Evolutionary conservation across 2,329 filamentous ascomycete species (phyloP), one percentile per base, ranked within the genome.

Genomic region (Pseudogymnoascus sp.): DNA sequence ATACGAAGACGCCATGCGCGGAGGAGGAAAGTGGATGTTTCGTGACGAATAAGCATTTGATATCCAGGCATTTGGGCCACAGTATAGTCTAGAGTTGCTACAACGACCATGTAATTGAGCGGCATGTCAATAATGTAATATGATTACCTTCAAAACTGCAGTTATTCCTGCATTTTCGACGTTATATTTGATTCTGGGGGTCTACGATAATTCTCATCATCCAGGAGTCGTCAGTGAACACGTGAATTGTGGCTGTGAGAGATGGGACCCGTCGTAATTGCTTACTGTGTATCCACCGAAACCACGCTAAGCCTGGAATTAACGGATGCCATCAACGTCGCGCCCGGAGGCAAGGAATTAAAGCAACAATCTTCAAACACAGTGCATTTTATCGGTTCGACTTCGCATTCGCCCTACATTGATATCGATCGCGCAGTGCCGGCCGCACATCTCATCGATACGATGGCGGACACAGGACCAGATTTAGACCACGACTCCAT

Each of bases 1-100:
- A 68, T 88, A 90, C 73, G 79, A 85, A 57, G 91, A 97, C 70
- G 92, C 94, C 1, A 88, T 90, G 82, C 82, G 85, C 30, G 81
- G 82, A 2, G 84, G 82, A 4, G 92, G 92, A 0, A 78, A 81
- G 63, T 97, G 89, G 86, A 71, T 88, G 5, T 96, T 95, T 69
- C 81, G 82, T 64, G 92, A 96, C 71, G 92, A 96, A 71, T 67
- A 52, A 66, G 45, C 13, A n/a, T 52, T 30, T 52, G 26, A 52
- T 52, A 52, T 30, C 45, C 45, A 30, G 45, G 45, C 26, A 52
- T 52, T 30, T 18, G 45, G 15, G 45, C 45, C 45, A 52, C 45
- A 52, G 45, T 30, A 52, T 18, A 52, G 45, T 30, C 45, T 52
- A 52, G 45, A 52, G 13, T 30, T 30, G 45, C 45, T 52, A 19